phyloP scores from a whole-genome alignment of 148 eudicot genomes.

The Arbutus unedo region DNA sequence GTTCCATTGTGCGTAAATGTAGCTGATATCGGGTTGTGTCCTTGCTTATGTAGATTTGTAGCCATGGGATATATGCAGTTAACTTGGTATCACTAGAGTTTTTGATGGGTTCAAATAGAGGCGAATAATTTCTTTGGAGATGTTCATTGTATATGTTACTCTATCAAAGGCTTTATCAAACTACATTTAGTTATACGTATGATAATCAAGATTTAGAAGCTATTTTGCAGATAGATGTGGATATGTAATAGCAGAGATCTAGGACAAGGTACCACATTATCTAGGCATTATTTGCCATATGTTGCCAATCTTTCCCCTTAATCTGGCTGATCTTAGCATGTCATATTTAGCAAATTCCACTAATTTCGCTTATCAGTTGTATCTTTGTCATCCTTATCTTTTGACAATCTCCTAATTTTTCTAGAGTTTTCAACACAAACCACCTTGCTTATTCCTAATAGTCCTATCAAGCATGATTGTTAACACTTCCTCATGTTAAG shows the following conservation, averaged over 20 bases:
- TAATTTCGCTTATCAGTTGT: background rate
- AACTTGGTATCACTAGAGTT: background rate
- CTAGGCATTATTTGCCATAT: background rate
- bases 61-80: background rate
- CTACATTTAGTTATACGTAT: background rate
- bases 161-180: background rate
- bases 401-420: background rate
- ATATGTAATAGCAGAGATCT: background rate
- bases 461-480: background rate
- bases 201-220: constrained; percentile 10
- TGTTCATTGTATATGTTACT: background rate
- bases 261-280: background rate
- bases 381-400: background rate
- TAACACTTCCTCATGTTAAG: constrained; percentile 2
- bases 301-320: background rate
- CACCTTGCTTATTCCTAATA: background rate
- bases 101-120: background rate
- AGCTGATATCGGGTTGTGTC: background rate
- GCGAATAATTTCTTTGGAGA: background rate
- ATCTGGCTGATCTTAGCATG: background rate
- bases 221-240: background rate
- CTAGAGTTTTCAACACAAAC: background rate
- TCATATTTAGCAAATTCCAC: background rate
- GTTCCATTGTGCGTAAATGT: background rate
- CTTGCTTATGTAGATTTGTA: background rate